Percentiles rank a stretch among this genome's conserved stretches.
phyloP scores from a whole-genome alignment of 768 basidiomycete species.

The Boletus speciosus region DNA sequence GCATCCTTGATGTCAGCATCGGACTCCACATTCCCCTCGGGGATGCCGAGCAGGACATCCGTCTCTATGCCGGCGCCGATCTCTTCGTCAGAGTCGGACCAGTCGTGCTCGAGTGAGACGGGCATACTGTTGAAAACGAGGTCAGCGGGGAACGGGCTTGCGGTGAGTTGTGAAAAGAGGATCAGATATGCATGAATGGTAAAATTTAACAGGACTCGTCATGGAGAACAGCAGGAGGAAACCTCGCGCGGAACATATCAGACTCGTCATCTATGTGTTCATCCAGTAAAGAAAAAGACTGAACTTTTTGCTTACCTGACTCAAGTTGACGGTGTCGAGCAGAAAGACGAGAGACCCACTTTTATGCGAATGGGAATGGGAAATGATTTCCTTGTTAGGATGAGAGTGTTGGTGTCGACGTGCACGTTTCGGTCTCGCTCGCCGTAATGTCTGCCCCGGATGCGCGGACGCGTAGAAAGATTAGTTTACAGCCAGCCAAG shows the following conservation, averaged over 20 bases:
- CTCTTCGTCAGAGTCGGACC: constrained; percentile 82
- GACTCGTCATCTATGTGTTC: constrained; percentile 78
- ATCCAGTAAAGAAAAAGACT: constrained; percentile 33
- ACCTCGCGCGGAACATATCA: constrained; percentile 56
- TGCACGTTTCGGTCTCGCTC: constrained; percentile 1
- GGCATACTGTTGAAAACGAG: constrained; percentile 35
- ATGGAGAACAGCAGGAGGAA: constrained; percentile 51
- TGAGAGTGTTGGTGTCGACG: neutral
- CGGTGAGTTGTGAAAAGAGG: constrained; percentile 13
- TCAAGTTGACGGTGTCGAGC: neutral
- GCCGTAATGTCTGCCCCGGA: constrained; percentile 57
- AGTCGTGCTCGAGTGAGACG: constrained; percentile 50
- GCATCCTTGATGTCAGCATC: constrained; percentile 64
- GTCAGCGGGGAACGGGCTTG: constrained; percentile 2
- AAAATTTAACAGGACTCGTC: constrained; percentile 63
- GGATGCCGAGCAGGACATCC: constrained; percentile 72
- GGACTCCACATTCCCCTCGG: constrained; percentile 66
- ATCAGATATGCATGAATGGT: constrained; percentile 97
- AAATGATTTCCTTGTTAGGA: constrained; percentile 18
- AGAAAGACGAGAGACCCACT: neutral
- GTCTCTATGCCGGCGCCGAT: constrained; percentile 56
- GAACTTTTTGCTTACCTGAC: constrained; percentile 19
- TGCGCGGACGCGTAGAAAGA: constrained; percentile 64
- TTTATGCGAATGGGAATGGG: constrained; percentile 13
- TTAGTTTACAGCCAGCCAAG: constrained; percentile 54